A percentile compares a stretch with the other conserved stretches of the same genome.
phyloP scores from a whole-genome alignment of 495 filamentous ascomycete genomes.

The Aspergillus leporis region DNA sequence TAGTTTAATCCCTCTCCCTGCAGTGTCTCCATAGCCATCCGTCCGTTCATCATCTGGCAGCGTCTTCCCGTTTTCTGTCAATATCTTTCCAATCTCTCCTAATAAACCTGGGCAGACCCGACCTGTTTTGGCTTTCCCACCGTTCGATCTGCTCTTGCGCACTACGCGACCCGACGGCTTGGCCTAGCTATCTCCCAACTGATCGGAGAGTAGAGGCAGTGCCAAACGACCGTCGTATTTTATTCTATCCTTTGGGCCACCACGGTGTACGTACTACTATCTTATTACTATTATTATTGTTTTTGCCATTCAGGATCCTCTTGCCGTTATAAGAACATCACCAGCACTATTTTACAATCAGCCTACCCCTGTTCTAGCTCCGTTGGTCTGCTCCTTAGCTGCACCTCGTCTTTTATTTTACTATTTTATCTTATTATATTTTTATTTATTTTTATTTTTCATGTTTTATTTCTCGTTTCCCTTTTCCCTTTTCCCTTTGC shows the following conservation, averaged over 20 bases:
- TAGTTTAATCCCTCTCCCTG: constrained; percentile 9
- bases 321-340: constrained; percentile 7
- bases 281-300: constrained; percentile 8
- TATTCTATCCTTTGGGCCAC: constrained; percentile 13
- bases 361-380: constrained; percentile 1
- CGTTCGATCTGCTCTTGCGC: constrained; percentile 21
- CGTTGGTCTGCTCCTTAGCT: constrained; percentile 2
- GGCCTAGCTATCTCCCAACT: constrained; percentile 31
- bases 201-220: constrained; percentile 23
- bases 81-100: constrained; percentile 17
- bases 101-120: constrained; percentile 21
- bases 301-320: neutral
- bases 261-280: constrained; percentile 12
- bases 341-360: constrained; percentile 4
- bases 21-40: constrained; percentile 6
- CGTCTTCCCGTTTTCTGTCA: constrained; percentile 10
- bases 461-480: constrained; percentile 6
- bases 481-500: neutral
- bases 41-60: neutral
- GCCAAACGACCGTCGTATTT: constrained; percentile 18
- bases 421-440: too few relatives aligned
- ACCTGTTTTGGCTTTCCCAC: constrained; percentile 14
- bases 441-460: constrained; percentile 5
- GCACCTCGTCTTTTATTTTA: too few relatives aligned
- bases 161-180: constrained; percentile 30